phyloP scores from a whole-genome alignment of 345 rosid genomes.

The Pistacia vera region DNA sequence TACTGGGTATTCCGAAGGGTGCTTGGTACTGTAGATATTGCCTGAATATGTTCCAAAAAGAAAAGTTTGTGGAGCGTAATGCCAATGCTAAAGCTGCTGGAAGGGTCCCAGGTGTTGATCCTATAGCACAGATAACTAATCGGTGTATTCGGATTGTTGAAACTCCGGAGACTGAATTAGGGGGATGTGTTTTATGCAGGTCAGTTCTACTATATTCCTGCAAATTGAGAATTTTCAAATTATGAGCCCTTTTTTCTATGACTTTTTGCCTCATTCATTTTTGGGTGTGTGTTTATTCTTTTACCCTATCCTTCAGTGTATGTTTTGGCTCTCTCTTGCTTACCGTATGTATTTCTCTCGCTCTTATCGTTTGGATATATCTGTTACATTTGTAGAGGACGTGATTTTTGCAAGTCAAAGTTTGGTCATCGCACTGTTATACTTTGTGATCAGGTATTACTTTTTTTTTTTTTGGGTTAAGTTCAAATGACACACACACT shows the following conservation, averaged over 20 bases:
- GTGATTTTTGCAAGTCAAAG: constrained; percentile 61
- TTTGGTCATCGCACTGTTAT: constrained; percentile 90
- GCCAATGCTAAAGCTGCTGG: constrained; percentile 91
- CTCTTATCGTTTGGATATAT: background rate
- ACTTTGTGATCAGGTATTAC: constrained; percentile 85
- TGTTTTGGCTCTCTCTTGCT: background rate
- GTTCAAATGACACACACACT: constrained; percentile 7
- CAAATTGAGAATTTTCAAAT: background rate
- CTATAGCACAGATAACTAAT: constrained; percentile 77
- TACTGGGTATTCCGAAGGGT: constrained; percentile 59
- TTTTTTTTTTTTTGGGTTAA: background rate
- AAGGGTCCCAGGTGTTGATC: constrained; percentile 87
- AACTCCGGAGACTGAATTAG: constrained; percentile 56
- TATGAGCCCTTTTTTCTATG: background rate
- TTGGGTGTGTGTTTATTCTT: background rate
- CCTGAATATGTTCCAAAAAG: constrained; percentile 56
- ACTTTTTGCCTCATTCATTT: background rate
- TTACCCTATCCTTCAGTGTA: background rate
- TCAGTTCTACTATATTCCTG: constrained; percentile 23
- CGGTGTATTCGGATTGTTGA: constrained; percentile 88
- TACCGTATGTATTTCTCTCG: background rate
- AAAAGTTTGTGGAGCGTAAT: constrained; percentile 69
- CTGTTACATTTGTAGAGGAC: constrained; percentile 54
- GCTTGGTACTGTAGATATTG: constrained; percentile 89
- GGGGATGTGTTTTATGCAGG: constrained; percentile 97